These are phyloP conservation scores for Nissolia schottii DNA, from an alignment of 306 rosid species.

Conservation along the genomic window DNA sequence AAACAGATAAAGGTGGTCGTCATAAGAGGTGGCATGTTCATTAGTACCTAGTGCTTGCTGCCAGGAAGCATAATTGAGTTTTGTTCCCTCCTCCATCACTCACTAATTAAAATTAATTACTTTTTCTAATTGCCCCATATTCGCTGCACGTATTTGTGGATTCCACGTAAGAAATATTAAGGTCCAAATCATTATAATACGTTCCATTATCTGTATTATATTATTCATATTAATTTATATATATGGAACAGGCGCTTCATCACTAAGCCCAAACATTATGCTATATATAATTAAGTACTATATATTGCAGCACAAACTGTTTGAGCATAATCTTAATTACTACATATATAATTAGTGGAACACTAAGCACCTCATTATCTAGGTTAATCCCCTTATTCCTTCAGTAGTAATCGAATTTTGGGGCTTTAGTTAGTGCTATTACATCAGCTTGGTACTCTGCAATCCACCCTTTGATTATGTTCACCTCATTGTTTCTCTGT, in stretches of 20 bases:
- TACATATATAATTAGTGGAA: not conserved
- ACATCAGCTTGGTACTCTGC: slow-evolving; percentile 33
- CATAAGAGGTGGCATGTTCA: not conserved
- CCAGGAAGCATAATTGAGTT: slow-evolving; percentile 26
- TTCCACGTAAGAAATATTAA: slow-evolving; percentile 21
- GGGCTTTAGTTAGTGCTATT: slow-evolving; percentile 1
- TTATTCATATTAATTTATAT: not conserved
- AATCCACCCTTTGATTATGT: slow-evolving; percentile 42
- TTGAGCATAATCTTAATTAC: not conserved
- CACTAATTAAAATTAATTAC: too few relatives aligned
- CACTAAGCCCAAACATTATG: not conserved
- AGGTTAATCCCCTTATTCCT: not conserved
- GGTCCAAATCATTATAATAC: not conserved
- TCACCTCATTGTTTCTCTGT: slow-evolving; percentile 38
- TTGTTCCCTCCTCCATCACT: slow-evolving; percentile 15
- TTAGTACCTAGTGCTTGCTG: slow-evolving; percentile 20
- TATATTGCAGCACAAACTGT: not conserved
- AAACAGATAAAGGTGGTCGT: not conserved
- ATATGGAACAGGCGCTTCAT: not conserved
- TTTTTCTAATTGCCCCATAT: not conserved
- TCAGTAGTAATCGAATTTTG: not conserved
- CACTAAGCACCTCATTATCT: slow-evolving; percentile 5
- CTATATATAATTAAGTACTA: too few relatives aligned
- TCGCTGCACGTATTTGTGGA: slow-evolving; percentile 16
- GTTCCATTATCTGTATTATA: not conserved